These are phyloP conservation scores for Delonix regia DNA, from an alignment of 306 rosid genomes.

Conservation along the genomic window DNA sequence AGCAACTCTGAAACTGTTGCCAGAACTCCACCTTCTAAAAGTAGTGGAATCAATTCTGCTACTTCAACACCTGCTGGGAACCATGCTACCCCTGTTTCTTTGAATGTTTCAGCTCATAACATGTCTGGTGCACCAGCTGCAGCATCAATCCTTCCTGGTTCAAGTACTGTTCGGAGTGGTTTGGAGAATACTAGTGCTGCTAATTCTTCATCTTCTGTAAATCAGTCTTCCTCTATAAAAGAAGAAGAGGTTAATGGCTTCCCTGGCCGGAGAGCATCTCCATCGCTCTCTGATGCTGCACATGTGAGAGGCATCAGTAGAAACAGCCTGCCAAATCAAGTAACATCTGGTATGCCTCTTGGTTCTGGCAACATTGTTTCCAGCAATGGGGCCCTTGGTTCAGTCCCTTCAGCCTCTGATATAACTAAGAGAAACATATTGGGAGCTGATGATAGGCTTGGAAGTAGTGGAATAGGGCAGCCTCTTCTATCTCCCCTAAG, in stretches of 20 bases:
- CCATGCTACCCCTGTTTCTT: slow-evolving; percentile 49
- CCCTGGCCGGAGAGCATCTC: slow-evolving; percentile 72
- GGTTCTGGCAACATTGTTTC: slow-evolving; percentile 62
- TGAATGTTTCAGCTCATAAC: slow-evolving; percentile 54
- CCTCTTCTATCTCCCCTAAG: slow-evolving; percentile 68
- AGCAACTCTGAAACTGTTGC: slow-evolving; percentile 55
- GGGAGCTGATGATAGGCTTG: slow-evolving; percentile 72
- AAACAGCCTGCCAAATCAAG: slow-evolving; percentile 63
- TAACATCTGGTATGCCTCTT: slow-evolving; percentile 52
- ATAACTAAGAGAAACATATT: slow-evolving; percentile 70
- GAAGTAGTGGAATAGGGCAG: slow-evolving; percentile 63
- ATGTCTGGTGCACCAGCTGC: slow-evolving; percentile 47
- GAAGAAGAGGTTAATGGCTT: slow-evolving; percentile 70
- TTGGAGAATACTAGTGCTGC: slow-evolving; percentile 52
- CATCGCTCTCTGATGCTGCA: slow-evolving; percentile 68
- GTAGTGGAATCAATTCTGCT: slow-evolving; percentile 52
- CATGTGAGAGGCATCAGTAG: slow-evolving; percentile 63
- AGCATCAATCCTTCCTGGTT: slow-evolving; percentile 46
- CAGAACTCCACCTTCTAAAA: slow-evolving; percentile 74
- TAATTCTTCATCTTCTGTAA: slow-evolving; percentile 55
- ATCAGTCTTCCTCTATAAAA: slow-evolving; percentile 55
- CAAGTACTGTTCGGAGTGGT: slow-evolving; percentile 50
- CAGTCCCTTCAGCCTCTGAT: slow-evolving; percentile 65
- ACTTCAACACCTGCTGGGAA: slow-evolving; percentile 58
- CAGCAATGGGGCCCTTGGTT: slow-evolving; percentile 56